Conservation (phyloP, 2,329 filamentous ascomycete species). For the Curvularia spicifera region DNA sequence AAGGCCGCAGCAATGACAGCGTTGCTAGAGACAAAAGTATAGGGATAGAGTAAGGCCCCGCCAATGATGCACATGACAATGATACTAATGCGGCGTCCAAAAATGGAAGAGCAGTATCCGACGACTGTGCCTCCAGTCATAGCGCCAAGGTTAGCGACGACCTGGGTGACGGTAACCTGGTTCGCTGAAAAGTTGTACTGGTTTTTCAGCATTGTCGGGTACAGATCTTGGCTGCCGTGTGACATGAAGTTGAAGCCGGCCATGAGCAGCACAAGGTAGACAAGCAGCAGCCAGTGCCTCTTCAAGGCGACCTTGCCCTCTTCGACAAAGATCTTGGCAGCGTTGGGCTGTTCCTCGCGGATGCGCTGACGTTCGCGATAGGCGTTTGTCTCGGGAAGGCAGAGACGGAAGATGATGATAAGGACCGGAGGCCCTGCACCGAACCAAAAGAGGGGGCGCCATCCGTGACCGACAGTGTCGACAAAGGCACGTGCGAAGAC, state of each 20-base stretch:
- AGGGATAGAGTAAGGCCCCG: slow-evolving; percentile 81
- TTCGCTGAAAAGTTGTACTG: slow-evolving; percentile 62
- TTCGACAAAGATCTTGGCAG: slow-evolving; percentile 71
- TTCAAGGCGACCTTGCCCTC: slow-evolving; percentile 81
- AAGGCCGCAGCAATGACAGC: slow-evolving; percentile 79
- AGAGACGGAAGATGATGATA: slow-evolving; percentile 79
- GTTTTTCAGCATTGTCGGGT: slow-evolving; percentile 66
- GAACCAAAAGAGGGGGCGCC: slow-evolving; percentile 91
- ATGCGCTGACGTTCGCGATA: slow-evolving; percentile 72
- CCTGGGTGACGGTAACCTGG: slow-evolving; percentile 57
- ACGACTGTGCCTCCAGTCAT: slow-evolving; percentile 56
- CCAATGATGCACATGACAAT: slow-evolving; percentile 64
- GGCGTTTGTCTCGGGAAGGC: slow-evolving; percentile 77
- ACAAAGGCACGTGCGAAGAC: slow-evolving; percentile 68
- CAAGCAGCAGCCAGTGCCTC: slow-evolving; percentile 78
- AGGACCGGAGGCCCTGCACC: slow-evolving; percentile 79
- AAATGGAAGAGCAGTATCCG: slow-evolving; percentile 55
- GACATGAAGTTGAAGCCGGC: slow-evolving; percentile 93
- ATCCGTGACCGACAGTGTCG: slow-evolving; percentile 77
- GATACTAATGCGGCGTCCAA: slow-evolving; percentile 57
- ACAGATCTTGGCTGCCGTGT: slow-evolving; percentile 74
- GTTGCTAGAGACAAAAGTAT: slow-evolving; percentile 70
- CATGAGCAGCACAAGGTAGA: slow-evolving; percentile 86
- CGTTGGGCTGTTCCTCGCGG: slow-evolving; percentile 63
- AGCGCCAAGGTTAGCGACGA: slow-evolving; percentile 59